Base-by-base conservation (phyloP, 257 asterid species). In the Knoxia roxburghii region DNA sequence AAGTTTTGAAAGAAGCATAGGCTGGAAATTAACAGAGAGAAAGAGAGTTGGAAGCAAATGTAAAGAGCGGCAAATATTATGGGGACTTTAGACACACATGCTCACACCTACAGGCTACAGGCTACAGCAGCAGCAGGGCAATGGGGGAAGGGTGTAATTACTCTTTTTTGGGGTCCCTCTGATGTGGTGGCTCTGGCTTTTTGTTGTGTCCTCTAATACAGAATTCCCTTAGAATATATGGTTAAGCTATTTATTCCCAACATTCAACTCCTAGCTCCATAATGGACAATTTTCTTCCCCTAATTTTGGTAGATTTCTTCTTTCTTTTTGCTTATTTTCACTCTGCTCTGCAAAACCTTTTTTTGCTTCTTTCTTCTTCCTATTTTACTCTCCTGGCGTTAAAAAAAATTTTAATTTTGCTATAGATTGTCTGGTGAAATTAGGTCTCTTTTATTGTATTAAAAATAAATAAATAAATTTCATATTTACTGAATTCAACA, bases 1-100 rank as follows among this genome's bases (percentile, higher is more conserved):
- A 71, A 40, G 24, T 27, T 60, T 74, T 72, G 61, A 67, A 48
- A 57, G 70, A 29, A 46, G 62, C 69, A 49, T 67, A 65, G 79
- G 64, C 71, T 72, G 84, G 76, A 70, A 76, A 70, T 56, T 70
- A 9, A 37, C 6, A 37, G 41, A 37, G 41, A 37, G 41, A 81
- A 70, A 63, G 76, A 61, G 85, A 85, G 92, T 75, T 80, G 10
- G 73, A 76, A 60, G 80, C 63, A 83, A 75, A 83, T 85, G 92
- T 84, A 83, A 87, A 85, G 84, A 78, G 78, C 87, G 80, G 92
- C 76, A 15, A 70, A 77, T 67, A 49, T 56, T 65, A 48, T 52
- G 72, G 26, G 68, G 65, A 32, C 24, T 32, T 57, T 57, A 29
- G 35, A 69, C 60, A 75, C 63, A 37, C 41, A 37, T 7, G 64